Evolutionary conservation across 2,329 filamentous ascomycete genomes (phyloP).

Genomic region (Fusarium guadeloupense): DNA sequence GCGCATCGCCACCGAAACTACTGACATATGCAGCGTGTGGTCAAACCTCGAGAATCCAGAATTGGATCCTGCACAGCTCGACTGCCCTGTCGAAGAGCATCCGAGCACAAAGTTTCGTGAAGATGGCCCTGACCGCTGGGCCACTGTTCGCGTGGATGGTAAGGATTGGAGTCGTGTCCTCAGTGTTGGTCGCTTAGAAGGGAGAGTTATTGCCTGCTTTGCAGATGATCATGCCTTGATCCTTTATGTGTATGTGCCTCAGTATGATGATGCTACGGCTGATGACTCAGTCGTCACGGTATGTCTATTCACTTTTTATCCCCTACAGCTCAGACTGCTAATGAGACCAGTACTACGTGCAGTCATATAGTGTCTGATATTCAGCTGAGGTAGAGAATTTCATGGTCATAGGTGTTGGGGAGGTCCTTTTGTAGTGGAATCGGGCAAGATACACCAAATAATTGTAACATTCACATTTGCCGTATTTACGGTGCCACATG

Average conservation of each 20-base stretch:
- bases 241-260: constrained; percentile 81
- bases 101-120: constrained; percentile 82
- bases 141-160: constrained; percentile 89
- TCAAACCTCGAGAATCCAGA: constrained; percentile 86
- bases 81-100: constrained; percentile 77
- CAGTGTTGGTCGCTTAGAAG: constrained; percentile 88
- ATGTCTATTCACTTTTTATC: constrained; percentile 29
- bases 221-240: constrained; percentile 82
- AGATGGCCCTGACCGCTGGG: constrained; percentile 84
- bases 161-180: constrained; percentile 95
- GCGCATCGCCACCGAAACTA: constrained; percentile 81
- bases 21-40: constrained; percentile 89
- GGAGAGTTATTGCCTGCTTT: constrained; percentile 92
- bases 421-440: neutral
- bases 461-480: neutral
- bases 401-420: constrained; percentile 6
- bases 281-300: constrained; percentile 82
- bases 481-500: neutral
- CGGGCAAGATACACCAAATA: constrained; percentile 8
- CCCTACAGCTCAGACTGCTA: constrained; percentile 21
- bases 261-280: constrained; percentile 70
- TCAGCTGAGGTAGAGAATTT: neutral
- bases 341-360: constrained; percentile 53
- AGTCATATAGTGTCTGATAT: constrained; percentile 51
- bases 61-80: constrained; percentile 79